Evolutionary conservation across 2,329 filamentous ascomycete species (phyloP).

Genomic region (Aspergillus sp.): DNA sequence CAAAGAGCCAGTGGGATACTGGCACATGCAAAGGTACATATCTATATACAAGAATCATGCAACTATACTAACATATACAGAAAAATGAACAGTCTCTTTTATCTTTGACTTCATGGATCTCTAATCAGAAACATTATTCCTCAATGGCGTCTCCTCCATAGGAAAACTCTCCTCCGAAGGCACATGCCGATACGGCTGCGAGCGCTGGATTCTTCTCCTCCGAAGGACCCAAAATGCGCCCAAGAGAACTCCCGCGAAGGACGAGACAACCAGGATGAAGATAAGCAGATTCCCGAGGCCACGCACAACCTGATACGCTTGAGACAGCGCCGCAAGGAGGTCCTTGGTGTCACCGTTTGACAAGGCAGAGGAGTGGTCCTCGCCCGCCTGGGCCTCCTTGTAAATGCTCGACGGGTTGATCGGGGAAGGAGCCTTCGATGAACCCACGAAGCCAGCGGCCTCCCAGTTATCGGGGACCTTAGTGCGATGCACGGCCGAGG

Average conservation of each 20-base stretch:
- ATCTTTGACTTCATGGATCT: neutral
- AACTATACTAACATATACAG: neutral
- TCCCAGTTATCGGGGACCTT: slow-evolving; percentile 19
- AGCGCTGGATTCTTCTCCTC: neutral
- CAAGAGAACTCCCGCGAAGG: neutral
- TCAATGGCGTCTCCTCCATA: neutral
- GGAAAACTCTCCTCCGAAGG: slow-evolving; percentile 1
- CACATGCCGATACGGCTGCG: neutral
- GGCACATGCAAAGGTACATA: too few relatives aligned
- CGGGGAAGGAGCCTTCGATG: neutral
- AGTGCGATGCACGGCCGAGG: slow-evolving; percentile 17
- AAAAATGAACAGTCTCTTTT: neutral
- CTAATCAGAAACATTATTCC: neutral
- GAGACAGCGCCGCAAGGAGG: neutral
- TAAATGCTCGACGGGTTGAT: slow-evolving; percentile 6
- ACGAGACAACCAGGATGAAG: neutral
- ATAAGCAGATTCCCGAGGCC: neutral
- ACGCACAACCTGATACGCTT: neutral
- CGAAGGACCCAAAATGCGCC: neutral
- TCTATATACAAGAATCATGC: neutral
- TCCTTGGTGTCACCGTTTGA: neutral
- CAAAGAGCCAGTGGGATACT: too few relatives aligned
- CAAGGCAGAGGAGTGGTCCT: neutral
- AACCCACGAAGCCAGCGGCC: slow-evolving; percentile 12
- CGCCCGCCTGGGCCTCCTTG: neutral